Percentiles rank a stretch among this genome's conserved stretches.
Conservation (phyloP, 2,329 filamentous ascomycete species). For the Aspergillus fijiensis region DNA sequence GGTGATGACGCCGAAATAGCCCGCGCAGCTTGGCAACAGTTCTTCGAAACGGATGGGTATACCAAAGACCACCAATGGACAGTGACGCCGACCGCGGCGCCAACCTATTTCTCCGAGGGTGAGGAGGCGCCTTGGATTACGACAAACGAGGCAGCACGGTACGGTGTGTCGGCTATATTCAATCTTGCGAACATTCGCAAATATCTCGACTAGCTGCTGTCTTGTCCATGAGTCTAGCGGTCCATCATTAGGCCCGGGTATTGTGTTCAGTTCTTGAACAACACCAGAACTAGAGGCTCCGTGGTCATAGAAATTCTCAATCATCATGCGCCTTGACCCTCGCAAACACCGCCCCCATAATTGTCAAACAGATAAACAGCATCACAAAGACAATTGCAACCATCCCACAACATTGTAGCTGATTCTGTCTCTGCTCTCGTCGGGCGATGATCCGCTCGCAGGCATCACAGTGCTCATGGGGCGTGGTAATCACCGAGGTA, state of each 20-base stretch:
- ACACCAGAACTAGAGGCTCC: too few relatives aligned
- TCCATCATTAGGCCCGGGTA: too few relatives aligned
- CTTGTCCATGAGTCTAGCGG: neutral
- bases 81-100: too few relatives aligned
- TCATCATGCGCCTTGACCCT: neutral
- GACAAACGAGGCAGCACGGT: neutral
- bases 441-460: neutral
- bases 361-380: neutral
- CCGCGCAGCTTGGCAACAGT: too few relatives aligned
- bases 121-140: neutral
- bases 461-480: neutral
- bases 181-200: neutral
- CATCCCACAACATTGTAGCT: neutral
- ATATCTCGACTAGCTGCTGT: neutral
- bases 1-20: too few relatives aligned
- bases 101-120: neutral
- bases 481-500: neutral
- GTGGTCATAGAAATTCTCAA: too few relatives aligned
- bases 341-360: neutral
- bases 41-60: too few relatives aligned
- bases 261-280: too few relatives aligned
- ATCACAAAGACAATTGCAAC: neutral
- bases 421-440: neutral
- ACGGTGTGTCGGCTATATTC: neutral
- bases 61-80: too few relatives aligned